Percentiles rank a stretch among this genome's conserved stretches.
Evolutionary conservation across 2,329 filamentous ascomycete genomes (phyloP).

Genomic region (Orbilia ellipsospora): DNA sequence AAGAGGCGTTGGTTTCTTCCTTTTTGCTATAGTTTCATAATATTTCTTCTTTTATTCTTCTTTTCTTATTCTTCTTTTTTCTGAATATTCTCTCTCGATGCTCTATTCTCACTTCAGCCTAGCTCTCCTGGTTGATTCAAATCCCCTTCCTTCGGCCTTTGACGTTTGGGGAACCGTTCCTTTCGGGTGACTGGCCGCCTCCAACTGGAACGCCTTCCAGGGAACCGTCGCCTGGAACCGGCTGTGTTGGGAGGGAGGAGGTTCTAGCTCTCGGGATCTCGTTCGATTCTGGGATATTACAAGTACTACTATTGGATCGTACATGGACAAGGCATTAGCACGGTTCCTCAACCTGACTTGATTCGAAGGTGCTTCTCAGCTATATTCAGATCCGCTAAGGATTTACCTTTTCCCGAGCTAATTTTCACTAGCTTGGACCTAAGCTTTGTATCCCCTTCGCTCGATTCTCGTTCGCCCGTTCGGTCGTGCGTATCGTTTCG

Average conservation of each 20-base stretch:
- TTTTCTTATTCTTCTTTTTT: conserved; percentile 6
- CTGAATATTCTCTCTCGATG: conserved; percentile 3
- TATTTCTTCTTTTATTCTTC: not conserved
- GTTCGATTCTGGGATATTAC: conserved; percentile 32
- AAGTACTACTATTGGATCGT: not conserved
- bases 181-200: conserved; percentile 33
- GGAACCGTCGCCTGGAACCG: conserved; percentile 50
- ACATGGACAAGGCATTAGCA: too few species aligned
- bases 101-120: conserved; percentile 17
- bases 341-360: conserved; percentile 17
- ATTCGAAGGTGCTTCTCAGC: conserved; percentile 32
- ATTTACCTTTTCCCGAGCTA: conserved; percentile 30
- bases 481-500: not conserved
- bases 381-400: conserved; percentile 48
- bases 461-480: conserved; percentile 10
- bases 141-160: conserved; percentile 32
- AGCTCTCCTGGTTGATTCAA: conserved; percentile 1
- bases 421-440: conserved; percentile 1
- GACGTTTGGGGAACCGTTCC: conserved; percentile 8
- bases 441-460: not conserved
- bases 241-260: conserved; percentile 36
- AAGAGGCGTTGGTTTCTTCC: conserved; percentile 11
- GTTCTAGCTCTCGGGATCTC: conserved; percentile 43
- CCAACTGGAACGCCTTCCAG: conserved; percentile 51
- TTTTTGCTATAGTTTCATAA: not conserved